Base-by-base conservation (phyloP, 2,329 filamentous ascomycete species). In the Purpureocillium takamizusanense region DNA sequence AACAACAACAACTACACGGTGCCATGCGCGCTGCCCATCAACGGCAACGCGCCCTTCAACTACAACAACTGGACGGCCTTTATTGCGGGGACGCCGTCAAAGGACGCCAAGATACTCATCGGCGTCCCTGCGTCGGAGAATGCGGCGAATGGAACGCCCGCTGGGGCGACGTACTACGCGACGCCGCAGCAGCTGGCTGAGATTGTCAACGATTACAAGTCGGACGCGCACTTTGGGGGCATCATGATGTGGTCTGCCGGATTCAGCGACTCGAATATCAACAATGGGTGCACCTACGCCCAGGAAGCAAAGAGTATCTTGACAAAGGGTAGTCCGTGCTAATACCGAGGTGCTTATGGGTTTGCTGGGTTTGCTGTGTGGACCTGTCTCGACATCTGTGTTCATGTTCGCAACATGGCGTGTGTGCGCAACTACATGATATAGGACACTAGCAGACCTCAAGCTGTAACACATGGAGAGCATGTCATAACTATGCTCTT, bases 171-270 rank as follows among this genome's bases (percentile, higher is more conserved):
- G 4, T 62, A 61, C 45, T 63, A 62, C 36, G 51, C 56, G 3
- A 52, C 53, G 1, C 60, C 59, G 2, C 46, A 40, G 2, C 48
- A 57, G 38, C 51, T 63, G 3, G 46, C 55, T 2, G 44, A 40
- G 6, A 54, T 60, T 23, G 52, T 62, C 8, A 49, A 37, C 32
- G 44, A 58, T 10, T 50, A 53, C 38, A 54, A 51, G 45, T 43
- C 27, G 33, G 49, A 57, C 25, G 38, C 52, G 7, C 45, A 53
- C 9, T 61, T 62, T 37, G 58, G 59, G 8, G 59, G 60, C 13
- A 46, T 63, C 38, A 62, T 63, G 62, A 59, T 65, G 56, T 66
- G 63, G 62, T 52, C 53, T 18, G 62, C 63, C 7, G 61, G 60
- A 2, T 65, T 61, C 41, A 63, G 59, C 1, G 63, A 66, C 46